A percentile compares a stretch with the other conserved stretches of the same genome.
phyloP scores from a whole-genome alignment of 2,329 filamentous ascomycete species.

The Clathrospora elynae region DNA sequence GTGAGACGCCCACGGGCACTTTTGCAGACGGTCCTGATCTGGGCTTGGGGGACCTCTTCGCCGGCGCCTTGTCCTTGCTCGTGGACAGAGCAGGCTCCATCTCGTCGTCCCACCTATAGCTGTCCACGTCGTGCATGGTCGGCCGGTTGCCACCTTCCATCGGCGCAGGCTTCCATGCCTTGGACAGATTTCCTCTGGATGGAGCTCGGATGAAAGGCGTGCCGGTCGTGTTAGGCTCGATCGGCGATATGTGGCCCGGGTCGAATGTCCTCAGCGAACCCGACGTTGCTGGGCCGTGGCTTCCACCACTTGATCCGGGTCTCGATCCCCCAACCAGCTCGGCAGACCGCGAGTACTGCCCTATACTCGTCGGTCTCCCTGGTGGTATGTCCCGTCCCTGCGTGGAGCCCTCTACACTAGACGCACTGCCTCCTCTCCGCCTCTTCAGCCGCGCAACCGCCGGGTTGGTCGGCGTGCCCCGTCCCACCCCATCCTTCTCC shows the following conservation, averaged over 20 bases:
- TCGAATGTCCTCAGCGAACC: slow-evolving; percentile 42
- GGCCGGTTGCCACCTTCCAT: slow-evolving; percentile 41
- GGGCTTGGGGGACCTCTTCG: slow-evolving; percentile 26
- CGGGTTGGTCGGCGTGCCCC: slow-evolving; percentile 39
- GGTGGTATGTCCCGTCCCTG: slow-evolving; percentile 40
- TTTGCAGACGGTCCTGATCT: slow-evolving; percentile 55
- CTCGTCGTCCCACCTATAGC: slow-evolving; percentile 56
- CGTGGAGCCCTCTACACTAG: slow-evolving; percentile 28
- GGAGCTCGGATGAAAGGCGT: slow-evolving; percentile 59
- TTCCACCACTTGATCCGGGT: slow-evolving; percentile 33
- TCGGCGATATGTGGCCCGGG: slow-evolving; percentile 35
- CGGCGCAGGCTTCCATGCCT: slow-evolving; percentile 29
- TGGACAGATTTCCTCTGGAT: slow-evolving; percentile 47
- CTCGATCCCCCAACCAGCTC: slow-evolving; percentile 32
- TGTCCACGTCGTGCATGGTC: slow-evolving; percentile 50
- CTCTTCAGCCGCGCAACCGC: slow-evolving; percentile 43
- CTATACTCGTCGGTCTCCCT: slow-evolving; percentile 25
- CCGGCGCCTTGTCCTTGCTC: slow-evolving; percentile 38
- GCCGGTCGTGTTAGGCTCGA: slow-evolving; percentile 50
- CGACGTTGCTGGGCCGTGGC: slow-evolving; percentile 26
- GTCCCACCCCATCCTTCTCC: slow-evolving; percentile 36
- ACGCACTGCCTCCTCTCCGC: slow-evolving; percentile 39
- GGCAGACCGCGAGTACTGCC: slow-evolving; percentile 37
- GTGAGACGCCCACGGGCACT: slow-evolving; percentile 86
- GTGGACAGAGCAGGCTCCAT: slow-evolving; percentile 42